Percentiles rank a stretch among this genome's conserved stretches.
Conservation (phyloP, 805 yeast species). For the Torulaspora franciscae region DNA sequence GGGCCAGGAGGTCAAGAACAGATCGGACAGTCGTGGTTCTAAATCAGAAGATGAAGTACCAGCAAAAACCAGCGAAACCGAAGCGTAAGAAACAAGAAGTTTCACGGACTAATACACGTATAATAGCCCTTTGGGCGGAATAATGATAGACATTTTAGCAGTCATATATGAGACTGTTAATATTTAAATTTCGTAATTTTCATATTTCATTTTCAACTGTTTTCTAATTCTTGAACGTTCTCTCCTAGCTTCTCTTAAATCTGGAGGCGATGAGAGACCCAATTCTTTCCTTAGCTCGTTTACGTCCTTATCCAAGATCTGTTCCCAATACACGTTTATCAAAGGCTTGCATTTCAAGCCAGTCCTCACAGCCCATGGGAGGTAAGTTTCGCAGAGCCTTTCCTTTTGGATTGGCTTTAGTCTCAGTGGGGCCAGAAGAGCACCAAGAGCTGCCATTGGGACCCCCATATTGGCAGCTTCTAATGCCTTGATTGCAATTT, state of each 20-base stretch:
- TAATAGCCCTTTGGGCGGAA: not conserved
- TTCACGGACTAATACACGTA: not conserved
- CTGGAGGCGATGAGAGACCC: conserved; percentile 74
- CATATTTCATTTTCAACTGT: conserved; percentile 29
- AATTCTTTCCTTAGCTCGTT: conserved; percentile 65
- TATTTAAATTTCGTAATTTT: conserved; percentile 12
- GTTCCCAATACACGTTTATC: conserved; percentile 91
- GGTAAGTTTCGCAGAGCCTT: conserved; percentile 61
- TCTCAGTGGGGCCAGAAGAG: conserved; percentile 80
- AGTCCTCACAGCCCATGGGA: conserved; percentile 81
- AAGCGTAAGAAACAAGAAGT: not conserved
- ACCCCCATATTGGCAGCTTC: conserved; percentile 89
- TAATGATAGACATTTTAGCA: not conserved
- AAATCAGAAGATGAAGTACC: not conserved
- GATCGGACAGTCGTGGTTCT: conserved; percentile 1
- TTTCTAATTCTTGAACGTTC: conserved; percentile 23
- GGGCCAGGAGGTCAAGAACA: conserved; percentile 6
- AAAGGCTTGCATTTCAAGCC: conserved; percentile 72
- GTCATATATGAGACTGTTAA: not conserved
- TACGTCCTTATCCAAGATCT: conserved; percentile 64
- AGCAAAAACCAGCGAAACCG: not conserved
- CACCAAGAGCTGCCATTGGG: conserved; percentile 94
- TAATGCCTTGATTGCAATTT: conserved; percentile 84
- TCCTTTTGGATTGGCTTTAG: conserved; percentile 58
- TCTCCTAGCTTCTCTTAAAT: conserved; percentile 61